Evolutionary conservation across 2,329 filamentous ascomycete genomes (phyloP).

Genomic region (Aspergillus ibericus): DNA sequence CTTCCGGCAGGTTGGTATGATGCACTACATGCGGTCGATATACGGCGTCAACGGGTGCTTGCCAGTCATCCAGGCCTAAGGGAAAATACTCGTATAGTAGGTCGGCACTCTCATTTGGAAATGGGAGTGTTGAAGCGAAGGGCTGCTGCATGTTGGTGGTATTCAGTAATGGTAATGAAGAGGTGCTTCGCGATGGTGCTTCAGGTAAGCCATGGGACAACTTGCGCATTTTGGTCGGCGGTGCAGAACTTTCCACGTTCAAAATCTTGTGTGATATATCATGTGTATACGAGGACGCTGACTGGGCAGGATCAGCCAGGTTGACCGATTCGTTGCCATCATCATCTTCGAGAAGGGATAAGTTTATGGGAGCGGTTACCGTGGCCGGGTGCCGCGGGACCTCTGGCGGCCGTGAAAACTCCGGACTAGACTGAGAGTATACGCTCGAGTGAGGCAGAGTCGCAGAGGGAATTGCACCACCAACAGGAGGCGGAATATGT

Average conservation of each 20-base stretch:
- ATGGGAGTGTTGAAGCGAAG: slow-evolving; percentile 58
- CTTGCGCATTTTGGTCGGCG: slow-evolving; percentile 42
- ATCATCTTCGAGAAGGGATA: slow-evolving; percentile 59
- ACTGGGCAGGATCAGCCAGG: slow-evolving; percentile 19
- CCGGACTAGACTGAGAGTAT: slow-evolving; percentile 56
- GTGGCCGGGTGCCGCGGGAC: slow-evolving; percentile 37
- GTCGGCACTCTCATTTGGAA: slow-evolving; percentile 69
- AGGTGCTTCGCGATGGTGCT: slow-evolving; percentile 31
- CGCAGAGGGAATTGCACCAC: slow-evolving; percentile 16
- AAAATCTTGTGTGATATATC: slow-evolving; percentile 30
- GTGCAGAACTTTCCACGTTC: slow-evolving; percentile 31
- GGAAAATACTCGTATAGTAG: slow-evolving; percentile 94
- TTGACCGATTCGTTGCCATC: slow-evolving; percentile 48
- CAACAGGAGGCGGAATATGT: slow-evolving; percentile 31
- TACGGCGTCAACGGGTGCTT: slow-evolving; percentile 84
- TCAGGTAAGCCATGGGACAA: slow-evolving; percentile 32
- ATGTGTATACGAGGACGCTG: slow-evolving; percentile 23
- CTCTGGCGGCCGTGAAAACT: slow-evolving; percentile 45
- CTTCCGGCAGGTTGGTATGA: slow-evolving; percentile 71
- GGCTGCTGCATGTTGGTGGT: slow-evolving; percentile 35
- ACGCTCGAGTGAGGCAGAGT: slow-evolving; percentile 34
- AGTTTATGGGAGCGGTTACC: slow-evolving; percentile 51
- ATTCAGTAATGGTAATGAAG: slow-evolving; percentile 35
- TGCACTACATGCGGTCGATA: slow-evolving; percentile 93
- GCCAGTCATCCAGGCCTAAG: slow-evolving; percentile 85